Evolutionary conservation across 2,329 filamentous ascomycete species (phyloP).

Genomic region (Ophiostoma pallidulum): DNA sequence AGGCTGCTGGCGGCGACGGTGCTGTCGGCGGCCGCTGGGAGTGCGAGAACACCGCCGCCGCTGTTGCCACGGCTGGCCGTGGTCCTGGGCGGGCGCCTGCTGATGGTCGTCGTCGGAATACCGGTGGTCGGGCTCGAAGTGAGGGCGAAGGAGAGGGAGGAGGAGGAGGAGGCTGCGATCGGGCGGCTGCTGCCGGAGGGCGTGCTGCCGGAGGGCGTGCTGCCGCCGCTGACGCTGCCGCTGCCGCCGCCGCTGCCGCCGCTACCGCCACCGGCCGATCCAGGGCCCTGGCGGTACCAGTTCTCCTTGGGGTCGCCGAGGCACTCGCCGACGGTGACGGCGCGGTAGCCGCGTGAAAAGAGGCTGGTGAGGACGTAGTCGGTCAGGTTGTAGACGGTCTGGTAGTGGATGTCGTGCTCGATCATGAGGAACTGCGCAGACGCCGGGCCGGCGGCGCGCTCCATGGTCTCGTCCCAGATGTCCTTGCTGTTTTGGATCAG

Average conservation of each 20-base stretch:
- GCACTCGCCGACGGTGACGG: conserved; percentile 47
- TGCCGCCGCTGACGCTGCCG: no score
- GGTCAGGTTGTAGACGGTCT: conserved; percentile 38
- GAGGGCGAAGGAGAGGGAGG: no score
- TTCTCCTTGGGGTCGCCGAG: conserved; percentile 39
- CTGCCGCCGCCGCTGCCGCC: conserved; percentile 9
- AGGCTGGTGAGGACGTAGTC: conserved; percentile 35
- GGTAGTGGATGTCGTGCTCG: conserved; percentile 39
- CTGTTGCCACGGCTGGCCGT: background rate
- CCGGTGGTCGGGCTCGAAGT: background rate
- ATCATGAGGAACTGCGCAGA: conserved; percentile 36
- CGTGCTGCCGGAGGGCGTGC: background rate
- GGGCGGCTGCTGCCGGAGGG: no score
- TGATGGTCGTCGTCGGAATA: conserved; percentile 6
- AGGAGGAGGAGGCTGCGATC: no score
- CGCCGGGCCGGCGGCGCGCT: conserved; percentile 16
- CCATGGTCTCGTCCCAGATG: conserved; percentile 24
- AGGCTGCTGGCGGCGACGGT: background rate
- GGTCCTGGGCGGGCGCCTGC: background rate
- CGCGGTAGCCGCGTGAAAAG: conserved; percentile 31
- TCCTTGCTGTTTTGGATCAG: conserved; percentile 27
- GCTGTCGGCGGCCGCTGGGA: background rate
- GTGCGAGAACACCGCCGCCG: no score
- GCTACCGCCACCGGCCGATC: background rate
- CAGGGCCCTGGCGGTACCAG: conserved; percentile 38